Conservation (phyloP, 108 stramenopile species). For the Conticribra weissflogii region DNA sequence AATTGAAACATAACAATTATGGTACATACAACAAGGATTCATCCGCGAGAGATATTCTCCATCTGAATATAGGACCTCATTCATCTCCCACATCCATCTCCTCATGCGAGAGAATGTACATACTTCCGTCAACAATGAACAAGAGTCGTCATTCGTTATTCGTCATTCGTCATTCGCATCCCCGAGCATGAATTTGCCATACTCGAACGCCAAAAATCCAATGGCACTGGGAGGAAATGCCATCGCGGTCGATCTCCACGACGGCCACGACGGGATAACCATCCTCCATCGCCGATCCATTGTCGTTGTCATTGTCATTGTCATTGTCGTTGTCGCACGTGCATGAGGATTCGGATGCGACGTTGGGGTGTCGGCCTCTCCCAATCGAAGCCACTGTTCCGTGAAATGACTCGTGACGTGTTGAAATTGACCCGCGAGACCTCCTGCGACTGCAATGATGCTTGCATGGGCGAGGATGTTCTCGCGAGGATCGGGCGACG, state of each 20-base stretch:
- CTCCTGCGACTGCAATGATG: conserved; percentile 65
- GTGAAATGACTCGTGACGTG: conserved; percentile 60
- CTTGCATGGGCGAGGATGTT: conserved; percentile 12
- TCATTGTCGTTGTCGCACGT: neutral
- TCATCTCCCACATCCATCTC: too few relatives aligned
- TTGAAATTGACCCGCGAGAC: conserved; percentile 67
- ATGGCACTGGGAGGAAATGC: conserved; percentile 67
- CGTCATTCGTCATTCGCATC: too few relatives aligned
- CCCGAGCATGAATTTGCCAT: conserved; percentile 57
- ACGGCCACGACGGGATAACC: conserved; percentile 39
- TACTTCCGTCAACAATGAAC: too few relatives aligned
- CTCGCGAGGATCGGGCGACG: too few relatives aligned
- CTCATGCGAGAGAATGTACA: too few relatives aligned
- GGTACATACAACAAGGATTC: too few relatives aligned
- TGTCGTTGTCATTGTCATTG: neutral
- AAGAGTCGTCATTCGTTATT: too few relatives aligned
- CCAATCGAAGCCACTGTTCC: conserved; percentile 47
- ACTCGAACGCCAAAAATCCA: conserved; percentile 80
- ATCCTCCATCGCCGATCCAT: neutral
- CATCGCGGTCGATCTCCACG: conserved; percentile 46
- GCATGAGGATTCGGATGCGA: too few relatives aligned
- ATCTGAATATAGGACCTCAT: too few relatives aligned
- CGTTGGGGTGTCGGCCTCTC: too few relatives aligned
- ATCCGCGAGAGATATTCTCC: too few relatives aligned
- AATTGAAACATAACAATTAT: too few relatives aligned